phyloP scores from a whole-genome alignment of 2,329 filamentous ascomycete genomes.

The Arthroderma sp. region DNA sequence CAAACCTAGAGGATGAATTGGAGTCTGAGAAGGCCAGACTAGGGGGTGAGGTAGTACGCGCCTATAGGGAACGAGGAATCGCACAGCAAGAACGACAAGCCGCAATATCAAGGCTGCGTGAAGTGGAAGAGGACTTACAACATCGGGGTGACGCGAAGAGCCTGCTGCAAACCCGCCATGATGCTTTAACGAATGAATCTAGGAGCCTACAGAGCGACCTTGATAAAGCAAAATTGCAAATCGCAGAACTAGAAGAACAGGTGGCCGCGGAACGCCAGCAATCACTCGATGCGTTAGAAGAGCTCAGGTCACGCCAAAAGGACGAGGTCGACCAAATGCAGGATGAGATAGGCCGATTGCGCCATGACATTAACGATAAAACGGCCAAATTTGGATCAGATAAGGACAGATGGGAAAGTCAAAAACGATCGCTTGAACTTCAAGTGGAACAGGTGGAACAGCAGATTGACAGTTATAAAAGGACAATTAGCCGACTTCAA shows the following conservation, averaged over 20 bases:
- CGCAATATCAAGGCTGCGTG: constrained; percentile 36
- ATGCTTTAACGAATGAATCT: constrained; percentile 53
- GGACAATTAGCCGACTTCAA: constrained; percentile 56
- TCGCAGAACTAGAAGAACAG: constrained; percentile 37
- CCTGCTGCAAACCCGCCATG: constrained; percentile 54
- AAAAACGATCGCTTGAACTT: constrained; percentile 50
- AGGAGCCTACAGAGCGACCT: constrained; percentile 54
- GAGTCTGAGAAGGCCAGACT: constrained; percentile 25
- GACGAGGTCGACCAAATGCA: constrained; percentile 42
- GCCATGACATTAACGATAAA: constrained; percentile 54
- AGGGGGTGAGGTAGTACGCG: constrained; percentile 32
- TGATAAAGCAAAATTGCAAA: constrained; percentile 28
- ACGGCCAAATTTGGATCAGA: constrained; percentile 59
- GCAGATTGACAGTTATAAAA: constrained; percentile 52
- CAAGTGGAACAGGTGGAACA: constrained; percentile 56
- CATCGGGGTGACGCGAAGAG: constrained; percentile 50
- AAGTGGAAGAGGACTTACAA: constrained; percentile 47
- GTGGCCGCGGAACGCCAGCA: constrained; percentile 44
- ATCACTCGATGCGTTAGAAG: constrained; percentile 47
- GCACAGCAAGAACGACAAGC: constrained; percentile 32
- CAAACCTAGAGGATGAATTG: constrained; percentile 26
- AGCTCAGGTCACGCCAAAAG: constrained; percentile 43
- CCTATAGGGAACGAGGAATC: constrained; percentile 31
- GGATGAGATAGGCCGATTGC: constrained; percentile 46
- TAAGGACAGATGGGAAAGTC: constrained; percentile 58